Percentiles rank a stretch among this genome's conserved stretches.
These are phyloP conservation scores for Pseudozyma sp. DNA, from an alignment of 1,284 basidiomycete species.

Conservation along the genomic window DNA sequence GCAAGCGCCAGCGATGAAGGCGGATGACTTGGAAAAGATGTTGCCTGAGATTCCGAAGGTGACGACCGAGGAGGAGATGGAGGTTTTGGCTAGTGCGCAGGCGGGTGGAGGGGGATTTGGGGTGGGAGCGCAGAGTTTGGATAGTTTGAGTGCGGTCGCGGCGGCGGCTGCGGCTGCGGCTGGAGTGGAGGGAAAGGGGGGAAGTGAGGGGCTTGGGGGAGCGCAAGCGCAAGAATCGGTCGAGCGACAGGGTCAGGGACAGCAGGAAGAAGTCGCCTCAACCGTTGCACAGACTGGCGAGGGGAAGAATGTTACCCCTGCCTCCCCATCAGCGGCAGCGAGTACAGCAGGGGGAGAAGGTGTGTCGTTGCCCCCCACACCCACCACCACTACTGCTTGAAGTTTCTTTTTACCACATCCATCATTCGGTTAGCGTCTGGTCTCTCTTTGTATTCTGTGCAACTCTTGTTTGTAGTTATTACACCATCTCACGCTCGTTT, in stretches of 20 bases:
- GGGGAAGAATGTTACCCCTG: background rate
- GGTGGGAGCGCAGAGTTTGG: slow-evolving; percentile 43
- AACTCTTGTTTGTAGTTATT: background rate
- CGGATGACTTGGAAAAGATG: slow-evolving; percentile 37
- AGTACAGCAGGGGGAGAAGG: background rate
- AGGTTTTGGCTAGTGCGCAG: slow-evolving; percentile 8
- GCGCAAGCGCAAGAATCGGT: background rate
- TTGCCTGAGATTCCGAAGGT: slow-evolving; percentile 31
- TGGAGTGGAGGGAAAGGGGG: background rate
- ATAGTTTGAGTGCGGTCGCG: slow-evolving; percentile 56
- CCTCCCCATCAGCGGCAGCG: background rate
- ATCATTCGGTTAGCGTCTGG: no score
- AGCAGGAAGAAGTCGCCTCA: background rate
- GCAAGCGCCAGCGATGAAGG: slow-evolving; percentile 27
- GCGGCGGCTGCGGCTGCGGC: slow-evolving; percentile 54
- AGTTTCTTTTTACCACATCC: background rate
- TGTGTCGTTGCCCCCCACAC: slow-evolving; percentile 1
- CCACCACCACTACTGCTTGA: background rate
- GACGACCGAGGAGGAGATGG: slow-evolving; percentile 36
- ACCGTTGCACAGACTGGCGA: no score
- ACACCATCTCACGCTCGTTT: background rate
- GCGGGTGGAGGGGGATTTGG: background rate
- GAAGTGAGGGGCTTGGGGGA: background rate
- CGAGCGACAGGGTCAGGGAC: background rate
- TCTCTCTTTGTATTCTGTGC: background rate